Base-by-base conservation (phyloP, 345 rosid species). In the Syzygium oleosum region DNA sequence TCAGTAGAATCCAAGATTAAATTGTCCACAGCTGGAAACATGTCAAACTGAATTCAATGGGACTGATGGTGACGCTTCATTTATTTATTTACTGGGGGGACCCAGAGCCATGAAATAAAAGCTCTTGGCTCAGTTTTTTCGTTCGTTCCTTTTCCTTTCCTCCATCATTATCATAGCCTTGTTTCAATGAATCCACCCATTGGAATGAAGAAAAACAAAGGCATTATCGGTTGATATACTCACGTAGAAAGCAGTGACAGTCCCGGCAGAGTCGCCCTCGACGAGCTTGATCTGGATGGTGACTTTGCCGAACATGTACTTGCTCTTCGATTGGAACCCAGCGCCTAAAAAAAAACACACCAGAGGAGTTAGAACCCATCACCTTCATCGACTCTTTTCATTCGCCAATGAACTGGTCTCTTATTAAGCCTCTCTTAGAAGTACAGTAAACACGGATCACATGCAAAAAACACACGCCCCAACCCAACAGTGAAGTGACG, bases 201-300 rank as follows among this genome's bases (percentile, higher is more conserved):
- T 58, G 19, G 5, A 84, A 12, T 6, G 53, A 51, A 65, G 80
- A 31, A 56, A 51, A 6, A 14, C 21, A 1, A 5, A n/a, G 19
- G 54, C 22, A 68, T 41, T 14, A 7, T 34, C 3, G 17, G 12
- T 43, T 7, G 58, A 27, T 23, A 49, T 68, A 87, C 99, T 89
- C 90, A 98, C 99, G 87, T 98, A 98, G 94, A 92, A 96, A 86
- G 99, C 99, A 89, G 99, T 97, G 27, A 98, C 99, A 51, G 99
- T 98, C 86, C 99, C 99, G 11, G 99, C 99, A 84, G 99, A 98
- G 88, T 98, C 99, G 51, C 99, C 99, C 85, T 94, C 99, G 0
- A 98, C 99, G 51, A 98, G 98, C 93, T 98, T 98, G 85, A 98
- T 97, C 94, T 98, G 97, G 7, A 93, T 86, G 52, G 96, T 91